Percentiles rank a stretch among this genome's conserved stretches.
These are phyloP conservation scores for Nigrospora sphaerica DNA, from an alignment of 2,329 filamentous ascomycete genomes.

Conservation along the genomic window DNA sequence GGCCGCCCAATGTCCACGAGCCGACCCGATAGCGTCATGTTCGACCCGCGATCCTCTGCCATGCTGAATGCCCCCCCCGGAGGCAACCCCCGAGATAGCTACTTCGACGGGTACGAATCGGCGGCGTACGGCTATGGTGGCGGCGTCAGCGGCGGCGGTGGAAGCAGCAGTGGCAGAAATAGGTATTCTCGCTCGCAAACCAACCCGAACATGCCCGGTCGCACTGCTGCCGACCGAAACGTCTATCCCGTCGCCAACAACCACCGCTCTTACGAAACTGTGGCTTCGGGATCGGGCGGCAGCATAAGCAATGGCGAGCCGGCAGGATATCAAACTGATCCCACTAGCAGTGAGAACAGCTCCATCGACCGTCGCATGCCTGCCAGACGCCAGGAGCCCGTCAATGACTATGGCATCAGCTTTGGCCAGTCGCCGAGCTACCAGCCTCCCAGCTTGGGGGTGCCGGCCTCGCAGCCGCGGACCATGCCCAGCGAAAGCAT, in stretches of 20 bases:
- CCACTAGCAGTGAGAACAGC: conserved; percentile 82
- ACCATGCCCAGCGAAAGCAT: conserved; percentile 8
- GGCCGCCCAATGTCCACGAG: conserved; percentile 31
- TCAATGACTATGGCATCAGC: conserved; percentile 59
- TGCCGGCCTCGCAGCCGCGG: conserved; percentile 8
- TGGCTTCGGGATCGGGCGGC: conserved; percentile 63
- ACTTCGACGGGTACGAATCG: conserved; percentile 32
- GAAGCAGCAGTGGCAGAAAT: conserved; percentile 16
- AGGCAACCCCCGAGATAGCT: conserved; percentile 25
- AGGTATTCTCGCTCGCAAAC: conserved; percentile 35
- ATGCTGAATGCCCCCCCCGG: conserved; percentile 14
- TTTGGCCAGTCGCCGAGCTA: conserved; percentile 37
- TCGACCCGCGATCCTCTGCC: conserved; percentile 27
- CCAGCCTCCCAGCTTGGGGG: conserved; percentile 30
- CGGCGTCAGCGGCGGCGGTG: conserved; percentile 17
- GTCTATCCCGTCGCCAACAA: conserved; percentile 53
- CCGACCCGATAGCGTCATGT: conserved; percentile 32
- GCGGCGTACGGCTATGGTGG: conserved; percentile 24
- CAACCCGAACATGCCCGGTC: conserved; percentile 34
- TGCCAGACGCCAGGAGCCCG: conserved; percentile 44
- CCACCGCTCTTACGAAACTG: conserved; percentile 80
- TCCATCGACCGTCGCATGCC: conserved; percentile 70
- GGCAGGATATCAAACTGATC: conserved; percentile 76
- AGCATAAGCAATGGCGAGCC: conserved; percentile 69
- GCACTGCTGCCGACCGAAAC: conserved; percentile 32